Base-by-base conservation (phyloP, 371 early-diverging fungal genomes). In the Nosema muscidifuracis region DNA sequence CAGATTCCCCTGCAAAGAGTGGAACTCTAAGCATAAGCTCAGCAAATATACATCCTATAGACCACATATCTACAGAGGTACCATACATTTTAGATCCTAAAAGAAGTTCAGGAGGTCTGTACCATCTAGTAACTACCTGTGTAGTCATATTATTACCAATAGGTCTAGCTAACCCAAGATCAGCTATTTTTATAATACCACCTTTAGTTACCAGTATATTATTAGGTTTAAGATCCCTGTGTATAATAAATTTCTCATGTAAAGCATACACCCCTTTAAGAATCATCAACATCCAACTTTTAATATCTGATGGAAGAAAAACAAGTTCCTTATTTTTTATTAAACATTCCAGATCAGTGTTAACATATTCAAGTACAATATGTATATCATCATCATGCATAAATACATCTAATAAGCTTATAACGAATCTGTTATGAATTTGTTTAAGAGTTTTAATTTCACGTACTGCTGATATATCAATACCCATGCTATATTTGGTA, bases 141-240 rank as follows among this genome's bases (percentile, higher is more conserved):
- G 95, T 92, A 0, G 97, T 95, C 9, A 95, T 94, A 77, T 91
- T 89, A 10, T 92, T 87, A 9, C 89, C 87, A 80, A 93, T 90
- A 31, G 90, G 89, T 34, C 95, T 80, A 31, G 96, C 91, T 28
- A 99, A 83, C 82, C 99, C 99, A 85, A 99, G 97, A 91, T 99
- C 99, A 0, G 96, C 99, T 80, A 99, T 84, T 78, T 99, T 97
- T 34, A 97, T 82, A 67, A 75, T 85, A 2, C 97, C 97, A 43
- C 87, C 81, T 74, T 87, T 87, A 75, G 89, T 89, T 24, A 98
- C 84, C 40, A 98, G 84, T 30, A 97, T 80, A 81, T 98, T 98
- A 85, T 94, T 95, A 44, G 99, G 99, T 82, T 99, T 99, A 87
- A 99, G 87, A 89, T 99, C 99, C 74, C 97, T 83, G 76, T 97